Base-by-base conservation (phyloP, 331 rosid species). In the Quercus phellos region DNA sequence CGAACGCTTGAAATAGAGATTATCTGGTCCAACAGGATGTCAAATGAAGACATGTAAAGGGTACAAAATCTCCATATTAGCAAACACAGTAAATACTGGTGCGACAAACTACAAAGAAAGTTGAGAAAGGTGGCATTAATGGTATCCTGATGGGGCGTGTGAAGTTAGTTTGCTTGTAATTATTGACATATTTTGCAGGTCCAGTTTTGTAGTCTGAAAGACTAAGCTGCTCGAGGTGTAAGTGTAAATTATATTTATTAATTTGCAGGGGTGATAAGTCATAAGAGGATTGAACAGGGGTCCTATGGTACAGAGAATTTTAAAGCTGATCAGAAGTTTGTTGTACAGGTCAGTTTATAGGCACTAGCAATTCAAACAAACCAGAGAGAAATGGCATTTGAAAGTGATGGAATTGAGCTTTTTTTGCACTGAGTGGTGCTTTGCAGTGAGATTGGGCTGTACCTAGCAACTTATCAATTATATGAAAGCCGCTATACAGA, bases 1-100 rank as follows among this genome's bases (percentile, higher is more conserved):
- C 91, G 94, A 35, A 88, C 96, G 1, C 96, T 95, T 26, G 97
- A 95, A 79, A 95, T 95, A 6, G 99, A 95, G 90, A 93, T 95
- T 55, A 84, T 90, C 68, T 94, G 99, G 99, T 94, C 99, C 75
- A 94, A 90, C 82, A 81, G 93, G 79, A 86, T 81, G 69, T 85
- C 95, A 30, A 75, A 91, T n/a, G 93, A 88, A 55, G 92, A 85
- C 75, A 84, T 81, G 71, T 88, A 87, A 94, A 77, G 51, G 50
- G 50, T 68, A 19, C 67, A 46, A 8, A 1, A 21, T 60, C 74
- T 80, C 22, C 77, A 70, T 64, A 58, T 69, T 66, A 19, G 61
- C 71, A 74, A 42, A 79, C 77, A 73, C 77, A 24, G 60, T 34
- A 50, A 75, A 21, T 75, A 46, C 55, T 59, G 77, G 75, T 46